Base-by-base conservation (phyloP, 257 asterid genomes). In the Agastache rugosa region DNA sequence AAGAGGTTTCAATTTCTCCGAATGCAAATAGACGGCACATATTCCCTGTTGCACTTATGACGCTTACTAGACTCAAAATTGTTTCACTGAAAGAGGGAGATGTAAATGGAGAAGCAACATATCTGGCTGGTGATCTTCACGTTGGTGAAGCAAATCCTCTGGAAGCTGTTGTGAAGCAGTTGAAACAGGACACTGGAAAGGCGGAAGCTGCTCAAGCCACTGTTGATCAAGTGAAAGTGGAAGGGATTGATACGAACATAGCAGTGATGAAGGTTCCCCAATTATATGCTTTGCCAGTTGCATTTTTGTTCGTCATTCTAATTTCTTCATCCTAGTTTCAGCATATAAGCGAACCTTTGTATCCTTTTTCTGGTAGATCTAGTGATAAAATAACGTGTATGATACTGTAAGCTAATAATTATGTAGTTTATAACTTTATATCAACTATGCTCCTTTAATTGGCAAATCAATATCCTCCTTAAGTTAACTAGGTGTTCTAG, bases 151-250 rank as follows among this genome's bases (percentile, higher is more conserved):
- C 78, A n/a, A 85, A 91, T 85, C 93, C 98, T 75, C 82, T 93
- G 71, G 98, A 93, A 81, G 78, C 87, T 73, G 83, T 82, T 48
- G 91, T 90, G 62, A 87, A 89, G 85, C 90, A 85, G 89, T 89
- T 91, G 84, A 80, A 84, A 83, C 85, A 54, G 83, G 85, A 93
- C 83, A 85, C 89, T 45, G 97, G 94, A 73, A 89, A 83, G 75
- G 94, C 97, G 75, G 94, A 87, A 82, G 98, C 97, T 71, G 98
- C 98, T 67, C 96, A 87, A 85, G 95, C 94, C 48, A 87, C 97
- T 69, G 93, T 93, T 74, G 93, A 88, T 81, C 89, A 88, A 87
- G 98, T 93, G 83, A 93, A 91, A 83, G 96, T 93, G 55, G 98
- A 93, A 84, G 98, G 98, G 19, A 89, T 93, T 72, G 97, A 93